phyloP scores from a whole-genome alignment of 129 eudicot genomes.

The Tagetes patula region DNA sequence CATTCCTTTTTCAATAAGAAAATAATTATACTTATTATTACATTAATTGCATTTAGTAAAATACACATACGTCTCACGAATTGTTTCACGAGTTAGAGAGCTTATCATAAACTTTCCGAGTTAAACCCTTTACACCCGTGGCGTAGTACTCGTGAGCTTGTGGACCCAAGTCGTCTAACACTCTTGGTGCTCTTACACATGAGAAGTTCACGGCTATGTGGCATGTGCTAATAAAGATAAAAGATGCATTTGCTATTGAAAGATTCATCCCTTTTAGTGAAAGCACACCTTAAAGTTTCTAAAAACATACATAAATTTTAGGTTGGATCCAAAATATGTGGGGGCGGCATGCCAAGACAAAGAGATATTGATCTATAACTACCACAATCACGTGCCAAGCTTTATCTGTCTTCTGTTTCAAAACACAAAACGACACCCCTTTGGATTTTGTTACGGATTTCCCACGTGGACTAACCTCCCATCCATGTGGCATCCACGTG shows the following conservation, averaged over 20 bases:
- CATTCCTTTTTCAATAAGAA: too few species aligned
- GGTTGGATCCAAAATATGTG: slow-evolving; percentile 27
- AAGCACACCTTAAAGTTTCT: background rate
- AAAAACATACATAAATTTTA: background rate
- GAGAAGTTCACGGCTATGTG: too few species aligned
- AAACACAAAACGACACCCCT: slow-evolving; percentile 26
- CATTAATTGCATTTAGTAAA: too few species aligned
- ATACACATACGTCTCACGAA: too few species aligned
- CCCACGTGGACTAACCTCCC: slow-evolving; percentile 31
- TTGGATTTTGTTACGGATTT: slow-evolving; percentile 33
- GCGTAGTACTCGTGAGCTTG: too few species aligned
- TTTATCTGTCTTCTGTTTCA: slow-evolving; percentile 22
- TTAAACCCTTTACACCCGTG: too few species aligned
- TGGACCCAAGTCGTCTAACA: too few species aligned
- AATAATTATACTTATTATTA: too few species aligned
- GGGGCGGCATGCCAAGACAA: slow-evolving; percentile 33
- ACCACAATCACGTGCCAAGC: slow-evolving; percentile 26
- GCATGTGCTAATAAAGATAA: background rate
- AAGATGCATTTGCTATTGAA: background rate
- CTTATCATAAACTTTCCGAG: too few species aligned
- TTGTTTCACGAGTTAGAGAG: too few species aligned
- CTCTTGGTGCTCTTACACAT: too few species aligned
- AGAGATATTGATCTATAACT: background rate
- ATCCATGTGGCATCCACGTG: slow-evolving; percentile 38
- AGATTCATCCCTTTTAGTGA: background rate